These are phyloP conservation scores for Rubia yunnanensis DNA, from an alignment of 257 asterid genomes.

Conservation along the genomic window DNA sequence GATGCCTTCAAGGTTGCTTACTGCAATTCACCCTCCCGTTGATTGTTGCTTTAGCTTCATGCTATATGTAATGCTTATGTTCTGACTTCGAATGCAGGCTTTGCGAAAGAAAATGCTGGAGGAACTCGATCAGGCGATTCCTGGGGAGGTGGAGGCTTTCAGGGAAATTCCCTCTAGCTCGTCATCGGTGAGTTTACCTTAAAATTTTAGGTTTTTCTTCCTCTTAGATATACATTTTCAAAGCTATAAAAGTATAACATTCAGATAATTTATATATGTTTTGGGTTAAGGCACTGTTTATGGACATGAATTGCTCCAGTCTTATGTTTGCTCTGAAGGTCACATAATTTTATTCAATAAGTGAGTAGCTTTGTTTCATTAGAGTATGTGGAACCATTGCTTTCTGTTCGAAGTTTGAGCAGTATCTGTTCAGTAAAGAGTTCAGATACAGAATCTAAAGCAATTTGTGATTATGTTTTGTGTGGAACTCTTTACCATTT, in stretches of 20 bases:
- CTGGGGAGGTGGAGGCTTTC: constrained; percentile 71
- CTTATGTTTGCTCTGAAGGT: too few relatives aligned
- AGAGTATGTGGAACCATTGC: not conserved
- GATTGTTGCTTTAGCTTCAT: not conserved
- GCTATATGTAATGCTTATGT: too few relatives aligned
- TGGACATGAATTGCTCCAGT: not conserved
- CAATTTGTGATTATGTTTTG: not conserved
- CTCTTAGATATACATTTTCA: not conserved
- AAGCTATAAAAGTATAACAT: too few relatives aligned
- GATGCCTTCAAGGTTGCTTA: constrained; percentile 90
- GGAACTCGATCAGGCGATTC: constrained; percentile 78
- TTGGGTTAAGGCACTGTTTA: too few relatives aligned
- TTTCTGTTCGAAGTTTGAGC: not conserved
- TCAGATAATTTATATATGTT: too few relatives aligned
- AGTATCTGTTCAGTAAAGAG: not conserved
- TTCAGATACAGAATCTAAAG: not conserved
- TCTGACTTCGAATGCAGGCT: constrained; percentile 14
- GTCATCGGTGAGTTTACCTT: constrained; percentile 54
- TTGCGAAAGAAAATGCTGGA: constrained; percentile 48
- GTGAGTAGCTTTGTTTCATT: not conserved
- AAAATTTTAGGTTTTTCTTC: not conserved
- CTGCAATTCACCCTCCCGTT: too few relatives aligned
- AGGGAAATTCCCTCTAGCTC: constrained; percentile 76
- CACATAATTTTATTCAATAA: too few relatives aligned
- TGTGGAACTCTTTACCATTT: not conserved